Base-by-base conservation (phyloP, 2,329 filamentous ascomycete species). In the Leptographium procerum region DNA sequence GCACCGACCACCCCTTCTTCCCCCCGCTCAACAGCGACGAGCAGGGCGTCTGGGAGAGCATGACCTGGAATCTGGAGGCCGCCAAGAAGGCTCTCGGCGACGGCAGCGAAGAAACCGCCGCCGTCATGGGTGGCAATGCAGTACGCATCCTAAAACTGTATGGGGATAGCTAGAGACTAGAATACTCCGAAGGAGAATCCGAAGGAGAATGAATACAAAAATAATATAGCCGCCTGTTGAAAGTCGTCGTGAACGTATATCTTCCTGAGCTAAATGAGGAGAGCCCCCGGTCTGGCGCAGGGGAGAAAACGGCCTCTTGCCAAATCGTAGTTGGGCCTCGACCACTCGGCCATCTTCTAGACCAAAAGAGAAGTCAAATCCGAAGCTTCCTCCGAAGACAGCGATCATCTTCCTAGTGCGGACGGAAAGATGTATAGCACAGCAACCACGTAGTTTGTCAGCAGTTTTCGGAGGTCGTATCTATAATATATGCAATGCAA, bases 1-100 rank as follows among this genome's bases (percentile, higher is more conserved):
- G 88, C 29, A 91, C 88, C 0, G 88, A 91, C 68, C 87, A 91
- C 69, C 88, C 88, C 0, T 91, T 92, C 73, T 92, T 92, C 70
- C 88, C 88, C n/a, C 88, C 88, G 1, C 71, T 91, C 22, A 57
- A 40, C 24, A 59, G 31, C 40, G 82, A 84, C 55, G 82, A 83
- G 59, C 76, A 81, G 64, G 79, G 77, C 47, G 79, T 84, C 64
- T 89, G 86, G 86, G 78, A 85, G 65, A 89, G 86, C 67, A 85
- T 89, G 9, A 81, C 70, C 51, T 61, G 75, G 63, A 77, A 77
- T 57, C 70, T 71, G 1, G 69, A 87, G 64, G 83, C 82, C 0
- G 76, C 69, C 26, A 47, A 52, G 29, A 58, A 59, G 43, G 63
- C 62, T 1, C 58, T 64, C 14, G 64, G 63, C 26, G 58, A 52